These are phyloP conservation scores for Dioscorea alata DNA, from an alignment of 106 monocot genomes.

Conservation along the genomic window DNA sequence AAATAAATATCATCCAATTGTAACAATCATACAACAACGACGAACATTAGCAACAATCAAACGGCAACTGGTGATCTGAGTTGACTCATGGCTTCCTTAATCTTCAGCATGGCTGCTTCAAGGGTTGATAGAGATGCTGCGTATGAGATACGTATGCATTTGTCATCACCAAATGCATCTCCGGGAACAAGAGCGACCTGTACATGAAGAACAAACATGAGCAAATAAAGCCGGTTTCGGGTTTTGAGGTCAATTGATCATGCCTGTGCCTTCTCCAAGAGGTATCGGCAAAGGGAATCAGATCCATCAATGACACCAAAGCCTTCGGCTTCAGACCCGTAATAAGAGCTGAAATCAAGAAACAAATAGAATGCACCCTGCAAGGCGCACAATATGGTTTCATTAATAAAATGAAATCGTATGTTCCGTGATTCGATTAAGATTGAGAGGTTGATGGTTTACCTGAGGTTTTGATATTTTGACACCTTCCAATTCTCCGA, in stretches of 20 bases:
- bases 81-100: conserved; percentile 52
- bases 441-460: neutral
- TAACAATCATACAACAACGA: too few species aligned
- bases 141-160: conserved; percentile 71
- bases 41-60: conserved; percentile 2
- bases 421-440: neutral
- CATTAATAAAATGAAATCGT: neutral
- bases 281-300: conserved; percentile 63
- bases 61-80: conserved; percentile 39
- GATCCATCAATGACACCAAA: conserved; percentile 63
- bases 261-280: conserved; percentile 79
- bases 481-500: conserved; percentile 61
- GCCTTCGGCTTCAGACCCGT: conserved; percentile 65
- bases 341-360: conserved; percentile 75
- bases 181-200: conserved; percentile 88
- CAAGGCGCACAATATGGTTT: neutral
- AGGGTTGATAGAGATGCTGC: conserved; percentile 63
- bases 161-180: conserved; percentile 88
- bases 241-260: neutral
- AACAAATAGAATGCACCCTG: conserved; percentile 94
- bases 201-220: neutral
- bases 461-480: conserved; percentile 86
- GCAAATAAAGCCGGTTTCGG: neutral
- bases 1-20: too few species aligned
- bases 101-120: conserved; percentile 46